Evolutionary conservation across 1,139 yeast species (phyloP).

Genomic region (Magnusiomyces suaveolens): DNA sequence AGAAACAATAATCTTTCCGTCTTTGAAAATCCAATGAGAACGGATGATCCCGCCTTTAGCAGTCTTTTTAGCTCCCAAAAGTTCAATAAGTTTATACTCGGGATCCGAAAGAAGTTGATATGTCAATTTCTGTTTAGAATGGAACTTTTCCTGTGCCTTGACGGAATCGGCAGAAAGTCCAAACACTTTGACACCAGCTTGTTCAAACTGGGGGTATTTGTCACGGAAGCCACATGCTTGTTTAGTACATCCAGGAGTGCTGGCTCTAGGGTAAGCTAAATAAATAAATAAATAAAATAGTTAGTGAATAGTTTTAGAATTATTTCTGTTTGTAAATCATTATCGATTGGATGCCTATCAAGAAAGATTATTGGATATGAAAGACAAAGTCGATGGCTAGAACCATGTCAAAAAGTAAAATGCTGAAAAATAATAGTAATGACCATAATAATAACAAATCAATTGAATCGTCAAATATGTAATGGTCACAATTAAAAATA

Average conservation of each 20-base stretch:
- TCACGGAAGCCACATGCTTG: conserved; percentile 87
- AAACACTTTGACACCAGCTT: conserved; percentile 33
- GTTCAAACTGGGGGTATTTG: conserved; percentile 45
- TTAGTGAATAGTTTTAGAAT: background rate
- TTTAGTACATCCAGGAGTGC: conserved; percentile 81
- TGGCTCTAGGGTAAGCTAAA: conserved; percentile 75
- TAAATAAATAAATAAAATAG: conserved; percentile 9
- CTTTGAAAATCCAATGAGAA: conserved; percentile 80
- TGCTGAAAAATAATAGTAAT: too few relatives aligned
- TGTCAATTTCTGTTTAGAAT: conserved; percentile 59
- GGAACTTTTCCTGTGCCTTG: conserved; percentile 65
- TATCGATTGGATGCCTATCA: background rate
- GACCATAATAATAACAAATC: too few relatives aligned
- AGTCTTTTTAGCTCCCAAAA: conserved; percentile 72
- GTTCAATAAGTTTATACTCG: conserved; percentile 52
- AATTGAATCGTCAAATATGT: too few relatives aligned
- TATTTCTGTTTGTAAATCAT: background rate
- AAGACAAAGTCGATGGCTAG: too few relatives aligned
- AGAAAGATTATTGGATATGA: too few relatives aligned
- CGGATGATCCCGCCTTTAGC: conserved; percentile 61
- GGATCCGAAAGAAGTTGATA: conserved; percentile 76
- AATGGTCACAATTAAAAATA: background rate
- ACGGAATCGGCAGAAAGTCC: conserved; percentile 59
- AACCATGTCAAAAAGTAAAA: too few relatives aligned
- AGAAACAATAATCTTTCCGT: conserved; percentile 60